These are phyloP conservation scores for Hypoxylon fragiforme DNA, from an alignment of 495 filamentous ascomycete genomes.

Conservation along the genomic window DNA sequence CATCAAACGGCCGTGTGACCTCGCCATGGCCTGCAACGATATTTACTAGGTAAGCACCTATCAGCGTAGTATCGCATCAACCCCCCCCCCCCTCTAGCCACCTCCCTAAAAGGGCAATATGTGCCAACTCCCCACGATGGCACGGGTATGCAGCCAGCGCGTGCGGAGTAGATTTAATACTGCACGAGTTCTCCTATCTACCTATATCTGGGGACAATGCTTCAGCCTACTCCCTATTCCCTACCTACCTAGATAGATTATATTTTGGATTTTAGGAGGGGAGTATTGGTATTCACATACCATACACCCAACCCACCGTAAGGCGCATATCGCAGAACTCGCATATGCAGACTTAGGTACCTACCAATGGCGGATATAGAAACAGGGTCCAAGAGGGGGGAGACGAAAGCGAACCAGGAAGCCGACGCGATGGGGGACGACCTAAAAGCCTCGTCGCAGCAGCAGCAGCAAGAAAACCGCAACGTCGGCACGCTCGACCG, in stretches of 20 bases:
- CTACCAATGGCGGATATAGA: constrained; percentile 36
- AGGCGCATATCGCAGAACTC: constrained; percentile 2
- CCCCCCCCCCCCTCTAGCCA: no score
- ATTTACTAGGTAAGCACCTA: no score
- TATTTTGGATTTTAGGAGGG: no score
- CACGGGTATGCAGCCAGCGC: not conserved
- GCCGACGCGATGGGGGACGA: constrained; percentile 23
- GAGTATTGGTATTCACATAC: no score
- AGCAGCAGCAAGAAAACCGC: constrained; percentile 32
- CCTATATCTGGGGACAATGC: no score
- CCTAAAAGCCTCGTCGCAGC: no score
- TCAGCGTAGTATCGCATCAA: constrained; percentile 10
- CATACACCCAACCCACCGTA: no score
- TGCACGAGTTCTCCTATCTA: not conserved
- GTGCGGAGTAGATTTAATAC: constrained; percentile 20
- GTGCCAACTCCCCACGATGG: constrained; percentile 25
- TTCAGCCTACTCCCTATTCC: no score
- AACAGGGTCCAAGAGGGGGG: constrained; percentile 7
- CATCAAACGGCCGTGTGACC: not conserved
- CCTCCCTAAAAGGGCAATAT: constrained; percentile 26
- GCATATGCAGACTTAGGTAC: no score
- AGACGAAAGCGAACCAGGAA: constrained; percentile 14
- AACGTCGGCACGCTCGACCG: constrained; percentile 49
- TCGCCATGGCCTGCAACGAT: constrained; percentile 2
- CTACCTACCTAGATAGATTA: no score